phyloP scores from a whole-genome alignment of 2,329 filamentous ascomycete species.

The Penicillium crustosum region DNA sequence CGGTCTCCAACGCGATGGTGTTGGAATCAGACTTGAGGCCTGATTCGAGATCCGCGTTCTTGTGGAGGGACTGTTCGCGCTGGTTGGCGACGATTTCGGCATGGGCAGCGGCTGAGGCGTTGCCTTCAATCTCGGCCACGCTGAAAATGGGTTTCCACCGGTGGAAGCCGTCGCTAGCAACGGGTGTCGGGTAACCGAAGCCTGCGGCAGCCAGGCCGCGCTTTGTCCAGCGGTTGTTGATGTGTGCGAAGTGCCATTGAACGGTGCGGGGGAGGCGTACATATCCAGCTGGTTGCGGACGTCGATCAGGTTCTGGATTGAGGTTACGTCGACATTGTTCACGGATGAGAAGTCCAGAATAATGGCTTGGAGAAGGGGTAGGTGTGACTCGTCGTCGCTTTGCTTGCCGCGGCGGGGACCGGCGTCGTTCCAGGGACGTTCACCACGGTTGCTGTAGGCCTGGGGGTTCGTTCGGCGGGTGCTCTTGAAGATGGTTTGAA shows the following conservation, averaged over 20 bases:
- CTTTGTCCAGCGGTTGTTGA: conserved; percentile 94
- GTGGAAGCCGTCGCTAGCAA: conserved; percentile 55
- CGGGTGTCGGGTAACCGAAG: conserved; percentile 74
- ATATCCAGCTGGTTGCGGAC: conserved; percentile 90
- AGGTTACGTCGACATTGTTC: conserved; percentile 91
- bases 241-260: conserved; percentile 93
- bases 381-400: conserved; percentile 46
- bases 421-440: conserved; percentile 94
- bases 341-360: conserved; percentile 92
- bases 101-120: conserved; percentile 65
- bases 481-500: conserved; percentile 64
- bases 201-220: conserved; percentile 81
- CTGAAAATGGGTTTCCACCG: conserved; percentile 96
- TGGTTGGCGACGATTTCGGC: conserved; percentile 66
- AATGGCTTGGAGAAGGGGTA: conserved; percentile 78
- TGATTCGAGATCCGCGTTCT: conserved; percentile 33
- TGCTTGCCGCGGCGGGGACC: conserved; percentile 64
- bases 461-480: conserved; percentile 75
- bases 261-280: conserved; percentile 75
- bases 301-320: conserved; percentile 88
- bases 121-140: conserved; percentile 80
- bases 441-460: conserved; percentile 64
- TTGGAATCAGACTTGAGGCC: conserved; percentile 32
- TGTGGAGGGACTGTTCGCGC: conserved; percentile 35
- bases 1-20: conserved; percentile 33